These are phyloP conservation scores for Acanthamoeba triangularis DNA, from an alignment of 208 protist species.

Conservation along the genomic window DNA sequence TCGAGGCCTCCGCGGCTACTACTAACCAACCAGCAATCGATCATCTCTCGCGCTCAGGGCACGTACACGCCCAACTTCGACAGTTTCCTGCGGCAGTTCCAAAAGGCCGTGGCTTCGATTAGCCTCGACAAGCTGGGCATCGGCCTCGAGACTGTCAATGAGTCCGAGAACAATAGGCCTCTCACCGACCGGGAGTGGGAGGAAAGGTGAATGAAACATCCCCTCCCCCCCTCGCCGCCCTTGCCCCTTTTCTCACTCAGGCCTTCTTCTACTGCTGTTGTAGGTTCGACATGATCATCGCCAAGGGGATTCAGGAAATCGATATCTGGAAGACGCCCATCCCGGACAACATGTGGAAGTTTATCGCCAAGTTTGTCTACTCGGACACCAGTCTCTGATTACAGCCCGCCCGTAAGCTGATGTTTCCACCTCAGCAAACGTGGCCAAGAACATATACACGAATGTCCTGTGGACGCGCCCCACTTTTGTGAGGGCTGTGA, in stretches of 20 bases:
- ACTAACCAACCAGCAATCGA: background rate
- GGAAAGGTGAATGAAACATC: background rate
- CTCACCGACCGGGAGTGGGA: constrained; percentile 37
- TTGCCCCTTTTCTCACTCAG: background rate
- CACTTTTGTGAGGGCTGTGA: too few species aligned
- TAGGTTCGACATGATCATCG: constrained; percentile 11
- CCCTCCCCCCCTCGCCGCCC: background rate
- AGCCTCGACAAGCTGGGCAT: constrained; percentile 61
- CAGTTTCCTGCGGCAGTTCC: background rate
- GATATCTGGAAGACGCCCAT: constrained; percentile 22
- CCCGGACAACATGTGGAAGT: constrained; percentile 56
- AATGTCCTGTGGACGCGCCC: too few species aligned
- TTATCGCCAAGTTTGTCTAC: background rate
- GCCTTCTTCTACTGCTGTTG: background rate
- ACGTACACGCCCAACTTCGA: constrained; percentile 30
- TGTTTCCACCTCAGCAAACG: too few species aligned
- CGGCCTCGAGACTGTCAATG: constrained; percentile 32
- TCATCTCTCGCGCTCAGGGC: too few species aligned
- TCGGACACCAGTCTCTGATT: background rate
- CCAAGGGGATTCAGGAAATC: background rate
- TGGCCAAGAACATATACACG: too few species aligned
- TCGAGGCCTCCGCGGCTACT: background rate
- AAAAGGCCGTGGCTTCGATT: background rate
- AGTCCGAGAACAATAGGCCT: background rate
- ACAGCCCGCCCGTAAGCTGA: too few species aligned